Conservation (phyloP, 2,329 filamentous ascomycete genomes). For the Fusarium pilosicola region DNA sequence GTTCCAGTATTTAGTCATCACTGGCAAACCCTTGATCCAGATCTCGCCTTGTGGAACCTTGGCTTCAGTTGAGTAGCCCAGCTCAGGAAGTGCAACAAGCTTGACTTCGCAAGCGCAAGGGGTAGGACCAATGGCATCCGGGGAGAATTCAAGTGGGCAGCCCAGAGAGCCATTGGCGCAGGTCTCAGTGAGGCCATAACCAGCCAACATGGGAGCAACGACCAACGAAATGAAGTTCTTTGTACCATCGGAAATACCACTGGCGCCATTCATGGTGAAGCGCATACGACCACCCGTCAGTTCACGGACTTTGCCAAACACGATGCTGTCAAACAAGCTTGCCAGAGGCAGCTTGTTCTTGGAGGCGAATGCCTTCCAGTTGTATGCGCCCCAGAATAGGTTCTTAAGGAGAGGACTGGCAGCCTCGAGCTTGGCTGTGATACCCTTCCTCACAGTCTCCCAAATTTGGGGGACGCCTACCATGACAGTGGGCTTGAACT, state of each 20-base stretch:
- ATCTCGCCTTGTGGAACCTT: constrained; percentile 91
- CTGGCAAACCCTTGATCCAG: constrained; percentile 81
- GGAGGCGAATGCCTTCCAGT: constrained; percentile 68
- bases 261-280: constrained; percentile 94
- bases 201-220: constrained; percentile 91
- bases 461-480: constrained; percentile 96
- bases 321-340: constrained; percentile 78
- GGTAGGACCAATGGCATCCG: constrained; percentile 79
- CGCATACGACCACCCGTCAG: constrained; percentile 89
- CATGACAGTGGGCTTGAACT: constrained; percentile 88
- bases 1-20: constrained; percentile 83
- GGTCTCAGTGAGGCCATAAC: constrained; percentile 96
- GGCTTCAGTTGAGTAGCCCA: constrained; percentile 82
- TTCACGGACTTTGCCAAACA: constrained; percentile 92
- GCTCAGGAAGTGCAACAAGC: constrained; percentile 87
- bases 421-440: constrained; percentile 80
- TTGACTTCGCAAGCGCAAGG: constrained; percentile 86
- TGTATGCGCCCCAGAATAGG: constrained; percentile 78
- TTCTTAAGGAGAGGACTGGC: constrained; percentile 76
- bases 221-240: constrained; percentile 91
- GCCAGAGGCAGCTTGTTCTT: constrained; percentile 70
- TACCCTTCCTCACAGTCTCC: constrained; percentile 97
- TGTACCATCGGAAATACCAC: constrained; percentile 87
- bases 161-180: constrained; percentile 84
- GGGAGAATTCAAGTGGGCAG: constrained; percentile 86